A percentile compares a stretch with the other conserved stretches of the same genome.
phyloP scores from a whole-genome alignment of 2,329 filamentous ascomycete species.

The Botrytis aclada region DNA sequence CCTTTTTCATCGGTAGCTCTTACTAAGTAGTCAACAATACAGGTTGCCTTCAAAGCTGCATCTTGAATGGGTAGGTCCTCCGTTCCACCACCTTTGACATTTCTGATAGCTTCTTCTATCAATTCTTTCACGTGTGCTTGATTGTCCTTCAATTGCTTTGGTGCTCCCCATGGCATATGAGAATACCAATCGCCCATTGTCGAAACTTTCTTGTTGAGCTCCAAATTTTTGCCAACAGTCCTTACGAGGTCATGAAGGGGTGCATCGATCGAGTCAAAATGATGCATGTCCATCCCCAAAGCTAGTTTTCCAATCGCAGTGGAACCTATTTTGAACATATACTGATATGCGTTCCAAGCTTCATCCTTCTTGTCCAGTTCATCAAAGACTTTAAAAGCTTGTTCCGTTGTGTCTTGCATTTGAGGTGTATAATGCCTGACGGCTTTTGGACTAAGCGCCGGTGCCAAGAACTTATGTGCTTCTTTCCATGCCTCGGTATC shows the following conservation, averaged over 20 bases:
- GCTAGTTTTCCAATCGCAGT: constrained; percentile 45
- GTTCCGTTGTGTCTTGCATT: constrained; percentile 26
- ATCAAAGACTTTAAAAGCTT: constrained; percentile 30
- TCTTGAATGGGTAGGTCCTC: constrained; percentile 40
- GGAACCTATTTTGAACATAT: constrained; percentile 48
- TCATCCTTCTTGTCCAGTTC: constrained; percentile 29
- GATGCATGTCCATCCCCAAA: constrained; percentile 45
- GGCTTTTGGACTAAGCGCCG: constrained; percentile 36
- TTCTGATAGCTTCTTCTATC: constrained; percentile 39
- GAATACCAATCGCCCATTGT: constrained; percentile 46
- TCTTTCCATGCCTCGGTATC: constrained; percentile 24
- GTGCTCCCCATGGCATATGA: constrained; percentile 46
- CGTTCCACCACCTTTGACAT: constrained; percentile 36
- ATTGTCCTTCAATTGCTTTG: constrained; percentile 31
- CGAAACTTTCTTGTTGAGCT: constrained; percentile 47
- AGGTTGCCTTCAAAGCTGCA: constrained; percentile 39
- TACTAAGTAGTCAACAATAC: constrained; percentile 38
- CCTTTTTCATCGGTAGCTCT: constrained; percentile 44
- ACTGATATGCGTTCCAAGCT: constrained; percentile 48
- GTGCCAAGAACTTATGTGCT: constrained; percentile 28
- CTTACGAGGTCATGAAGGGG: constrained; percentile 44
- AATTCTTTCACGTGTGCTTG: constrained; percentile 39
- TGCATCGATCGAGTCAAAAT: constrained; percentile 42
- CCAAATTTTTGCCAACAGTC: constrained; percentile 41
- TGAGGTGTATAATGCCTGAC: constrained; percentile 37